phyloP scores from a whole-genome alignment of 305 asterid genomes.

The Fraxinus ornus region DNA sequence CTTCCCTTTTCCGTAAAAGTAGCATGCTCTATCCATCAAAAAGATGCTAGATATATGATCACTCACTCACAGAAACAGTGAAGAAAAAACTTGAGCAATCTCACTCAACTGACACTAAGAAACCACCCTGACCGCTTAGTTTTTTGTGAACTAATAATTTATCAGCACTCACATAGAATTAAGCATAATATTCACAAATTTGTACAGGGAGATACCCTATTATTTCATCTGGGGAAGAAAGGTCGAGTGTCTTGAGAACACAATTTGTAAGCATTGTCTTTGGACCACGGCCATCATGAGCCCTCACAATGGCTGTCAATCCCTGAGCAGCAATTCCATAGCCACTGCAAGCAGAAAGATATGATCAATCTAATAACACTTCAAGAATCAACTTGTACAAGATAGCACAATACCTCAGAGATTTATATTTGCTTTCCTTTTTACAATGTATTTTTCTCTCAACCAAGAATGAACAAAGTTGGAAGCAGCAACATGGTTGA shows the following conservation, averaged over 20 bases:
- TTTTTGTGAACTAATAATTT: not conserved
- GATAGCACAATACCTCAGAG: constrained; percentile 11
- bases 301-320: constrained; percentile 79
- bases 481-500: not conserved
- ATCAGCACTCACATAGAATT: constrained; percentile 17
- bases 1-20: not conserved
- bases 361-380: constrained; percentile 14
- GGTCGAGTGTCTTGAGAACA: constrained; percentile 62
- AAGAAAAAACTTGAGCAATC: not conserved
- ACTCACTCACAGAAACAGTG: constrained; percentile 2
- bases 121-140: constrained; percentile 1
- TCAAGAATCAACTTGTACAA: constrained; percentile 9
- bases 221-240: constrained; percentile 85
- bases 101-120: constrained; percentile 6
- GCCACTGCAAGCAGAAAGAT: constrained; percentile 64
- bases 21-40: not conserved
- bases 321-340: constrained; percentile 95
- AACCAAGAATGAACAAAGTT: constrained; percentile 13
- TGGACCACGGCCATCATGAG: constrained; percentile 95
- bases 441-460: not conserved
- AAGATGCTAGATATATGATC: constrained; percentile 3
- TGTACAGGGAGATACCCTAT: constrained; percentile 58
- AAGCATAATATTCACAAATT: constrained; percentile 9
- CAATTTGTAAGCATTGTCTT: constrained; percentile 66
- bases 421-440: not conserved